Evolutionary conservation across 2,329 filamentous ascomycete species (phyloP).

Genomic region (Elsinoe perseae): DNA sequence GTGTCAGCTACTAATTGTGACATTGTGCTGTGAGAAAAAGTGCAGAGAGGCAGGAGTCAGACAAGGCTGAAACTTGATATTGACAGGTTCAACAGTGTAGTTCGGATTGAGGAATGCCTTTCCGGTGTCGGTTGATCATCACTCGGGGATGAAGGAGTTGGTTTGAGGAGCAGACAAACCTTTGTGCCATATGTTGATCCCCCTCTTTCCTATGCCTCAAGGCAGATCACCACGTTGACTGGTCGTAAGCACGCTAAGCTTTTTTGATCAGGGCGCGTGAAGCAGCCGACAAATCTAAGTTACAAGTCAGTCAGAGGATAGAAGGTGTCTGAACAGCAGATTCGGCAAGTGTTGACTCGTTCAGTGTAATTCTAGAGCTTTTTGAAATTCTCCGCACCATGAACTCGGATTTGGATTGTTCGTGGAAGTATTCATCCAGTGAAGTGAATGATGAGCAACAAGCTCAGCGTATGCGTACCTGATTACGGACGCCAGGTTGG

Average conservation of each 20-base stretch:
- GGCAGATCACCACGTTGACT: background rate
- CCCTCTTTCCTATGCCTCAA: conserved; percentile 1
- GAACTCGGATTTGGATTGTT: conserved; percentile 53
- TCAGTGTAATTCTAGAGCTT: conserved; percentile 52
- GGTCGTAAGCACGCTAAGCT: no score
- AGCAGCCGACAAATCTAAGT: background rate
- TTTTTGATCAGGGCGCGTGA: no score
- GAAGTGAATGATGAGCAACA: background rate
- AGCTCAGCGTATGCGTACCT: no score
- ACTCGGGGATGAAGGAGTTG: conserved; percentile 26
- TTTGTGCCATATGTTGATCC: conserved; percentile 8
- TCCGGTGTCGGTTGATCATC: conserved; percentile 55
- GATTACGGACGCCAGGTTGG: no score
- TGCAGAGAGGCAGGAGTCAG: conserved; percentile 37
- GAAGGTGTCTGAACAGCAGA: background rate
- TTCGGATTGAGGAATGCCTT: conserved; percentile 62
- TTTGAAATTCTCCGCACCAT: conserved; percentile 42
- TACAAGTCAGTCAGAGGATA: background rate
- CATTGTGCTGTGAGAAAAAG: conserved; percentile 1
- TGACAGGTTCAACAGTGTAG: conserved; percentile 55
- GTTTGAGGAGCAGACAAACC: conserved; percentile 7
- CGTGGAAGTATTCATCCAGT: conserved; percentile 27
- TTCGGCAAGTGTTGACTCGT: conserved; percentile 1
- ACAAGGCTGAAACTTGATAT: conserved; percentile 61
- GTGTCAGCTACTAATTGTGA: conserved; percentile 14